Evolutionary conservation across 805 yeast species (phyloP).

Genomic region (Metschnikowia anglica): DNA sequence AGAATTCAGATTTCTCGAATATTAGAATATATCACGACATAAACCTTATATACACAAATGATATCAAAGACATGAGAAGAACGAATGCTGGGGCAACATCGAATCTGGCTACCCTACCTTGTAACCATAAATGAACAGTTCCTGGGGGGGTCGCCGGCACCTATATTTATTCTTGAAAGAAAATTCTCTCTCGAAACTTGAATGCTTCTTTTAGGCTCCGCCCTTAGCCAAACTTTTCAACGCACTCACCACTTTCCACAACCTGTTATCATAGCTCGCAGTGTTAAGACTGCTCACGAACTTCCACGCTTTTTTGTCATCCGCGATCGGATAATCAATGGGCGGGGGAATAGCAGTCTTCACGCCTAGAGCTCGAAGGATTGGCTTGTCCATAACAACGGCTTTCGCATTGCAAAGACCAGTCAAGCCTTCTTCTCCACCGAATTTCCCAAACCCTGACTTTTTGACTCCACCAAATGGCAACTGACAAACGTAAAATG

Average conservation of each 20-base stretch:
- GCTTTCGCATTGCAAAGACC: conserved; percentile 88
- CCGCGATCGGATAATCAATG: conserved; percentile 86
- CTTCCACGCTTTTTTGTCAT: conserved; percentile 81
- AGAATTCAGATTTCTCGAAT: not conserved
- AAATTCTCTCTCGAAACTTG: no score
- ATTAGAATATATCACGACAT: conserved; percentile 1
- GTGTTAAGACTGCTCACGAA: conserved; percentile 79
- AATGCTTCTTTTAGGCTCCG: conserved; percentile 19
- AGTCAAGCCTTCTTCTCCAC: conserved; percentile 94
- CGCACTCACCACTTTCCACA: conserved; percentile 58
- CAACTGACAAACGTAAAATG: conserved; percentile 89
- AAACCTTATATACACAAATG: conserved; percentile 1
- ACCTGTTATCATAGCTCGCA: conserved; percentile 77
- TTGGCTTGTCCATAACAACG: conserved; percentile 78
- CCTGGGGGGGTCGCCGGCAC: no score
- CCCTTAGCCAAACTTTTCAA: conserved; percentile 39
- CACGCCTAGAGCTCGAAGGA: conserved; percentile 54
- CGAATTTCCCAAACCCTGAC: conserved; percentile 96
- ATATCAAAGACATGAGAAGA: no score
- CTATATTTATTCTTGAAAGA: no score
- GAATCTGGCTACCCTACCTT: no score
- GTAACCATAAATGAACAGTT: no score
- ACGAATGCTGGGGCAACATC: no score
- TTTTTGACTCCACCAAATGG: conserved; percentile 96
- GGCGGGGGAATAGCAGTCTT: conserved; percentile 85